Evolutionary conservation across 495 filamentous ascomycete species (phyloP).

Genomic region (Recurvomyces mirabilis): DNA sequence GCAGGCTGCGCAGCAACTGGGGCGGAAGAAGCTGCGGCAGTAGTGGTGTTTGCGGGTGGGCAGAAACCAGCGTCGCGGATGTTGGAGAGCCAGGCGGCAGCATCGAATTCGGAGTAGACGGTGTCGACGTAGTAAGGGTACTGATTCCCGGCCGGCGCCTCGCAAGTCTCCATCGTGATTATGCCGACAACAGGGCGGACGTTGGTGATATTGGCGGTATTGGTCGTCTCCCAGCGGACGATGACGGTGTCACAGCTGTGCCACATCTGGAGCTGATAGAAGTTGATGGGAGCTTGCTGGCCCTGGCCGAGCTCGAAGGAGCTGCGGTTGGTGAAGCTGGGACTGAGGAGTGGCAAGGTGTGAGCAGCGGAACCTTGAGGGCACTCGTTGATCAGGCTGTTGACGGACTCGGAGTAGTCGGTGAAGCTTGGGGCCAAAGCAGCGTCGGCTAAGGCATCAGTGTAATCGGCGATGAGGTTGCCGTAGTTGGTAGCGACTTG

Average conservation of each 20-base stretch:
- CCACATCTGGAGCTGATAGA: slow-evolving; percentile 16
- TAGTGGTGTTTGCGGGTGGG: background rate
- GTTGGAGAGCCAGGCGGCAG: slow-evolving; percentile 14
- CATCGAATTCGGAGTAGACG: slow-evolving; percentile 17
- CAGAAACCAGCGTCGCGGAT: slow-evolving; percentile 10
- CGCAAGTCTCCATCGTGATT: slow-evolving; percentile 5
- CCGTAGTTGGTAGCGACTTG: slow-evolving; percentile 14
- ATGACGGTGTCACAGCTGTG: slow-evolving; percentile 18
- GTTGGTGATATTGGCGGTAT: slow-evolving; percentile 9
- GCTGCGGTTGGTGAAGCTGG: slow-evolving; percentile 12
- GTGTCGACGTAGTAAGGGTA: slow-evolving; percentile 14
- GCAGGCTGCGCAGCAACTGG: background rate
- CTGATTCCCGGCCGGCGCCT: slow-evolving; percentile 6
- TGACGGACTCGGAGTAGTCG: slow-evolving; percentile 17
- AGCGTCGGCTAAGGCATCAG: slow-evolving; percentile 4
- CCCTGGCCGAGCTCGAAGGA: slow-evolving; percentile 15
- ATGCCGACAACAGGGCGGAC: slow-evolving; percentile 13
- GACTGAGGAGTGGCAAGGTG: slow-evolving; percentile 7
- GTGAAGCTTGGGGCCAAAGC: slow-evolving; percentile 9
- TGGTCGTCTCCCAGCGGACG: slow-evolving; percentile 18
- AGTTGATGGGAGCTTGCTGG: slow-evolving; percentile 15
- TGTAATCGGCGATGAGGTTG: slow-evolving; percentile 12
- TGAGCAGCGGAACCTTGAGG: slow-evolving; percentile 11
- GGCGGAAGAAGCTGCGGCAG: background rate
- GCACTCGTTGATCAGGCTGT: slow-evolving; percentile 16